Evolutionary conservation across 176 grass and related monocot genomes (phyloP), one percentile per base, ranked within the genome.

Genomic region (Puccinellia tenuiflora): DNA sequence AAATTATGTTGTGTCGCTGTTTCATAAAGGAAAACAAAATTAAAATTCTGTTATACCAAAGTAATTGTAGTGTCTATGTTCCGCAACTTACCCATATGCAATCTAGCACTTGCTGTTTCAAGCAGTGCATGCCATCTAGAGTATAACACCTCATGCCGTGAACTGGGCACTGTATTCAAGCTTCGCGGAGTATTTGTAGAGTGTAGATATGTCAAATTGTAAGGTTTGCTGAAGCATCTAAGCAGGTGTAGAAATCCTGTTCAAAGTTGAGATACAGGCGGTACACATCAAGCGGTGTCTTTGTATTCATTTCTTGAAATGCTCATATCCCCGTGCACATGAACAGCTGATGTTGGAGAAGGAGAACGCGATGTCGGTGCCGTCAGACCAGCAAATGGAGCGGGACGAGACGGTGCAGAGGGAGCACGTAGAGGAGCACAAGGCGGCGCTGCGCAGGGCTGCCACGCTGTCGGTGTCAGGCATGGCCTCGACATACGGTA

Each of bases 341-440:
- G 31, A 60, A 38, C 87, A 98, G 96, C 61, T 98, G 76, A 91
- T 95, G 89, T 20, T 91, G 45, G 85, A 93, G 64, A 89, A 83
- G 69, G 95, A 98, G 77, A 64, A 68, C 3, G 79, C 70, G 7
- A 88, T 83, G 87, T 86, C 63, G 8, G 90, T 93, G 16, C 96
- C 96, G 5, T 72, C 86, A 3, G 80, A 95, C 77, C 96, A 98
- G 76, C 86, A 42, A 75, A 98, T 98, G 96, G 89, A 98, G 85
- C 86, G 92, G 68, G 87, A 98, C 69, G 90, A 94, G 84, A 93
- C 80, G 3, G 81, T 98, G 31, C 87, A 77, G 56, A 88, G 43
- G 72, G 96, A 95, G 40, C 92, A 91, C 12, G 66, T 74, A 5
- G 88, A 98, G 81, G 90, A 95, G 88, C 92, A 98, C 83, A 95